A percentile compares a stretch with the other conserved stretches of the same genome.
Evolutionary conservation across 208 protist genomes (phyloP).

Genomic region (Leishmania tropica): DNA sequence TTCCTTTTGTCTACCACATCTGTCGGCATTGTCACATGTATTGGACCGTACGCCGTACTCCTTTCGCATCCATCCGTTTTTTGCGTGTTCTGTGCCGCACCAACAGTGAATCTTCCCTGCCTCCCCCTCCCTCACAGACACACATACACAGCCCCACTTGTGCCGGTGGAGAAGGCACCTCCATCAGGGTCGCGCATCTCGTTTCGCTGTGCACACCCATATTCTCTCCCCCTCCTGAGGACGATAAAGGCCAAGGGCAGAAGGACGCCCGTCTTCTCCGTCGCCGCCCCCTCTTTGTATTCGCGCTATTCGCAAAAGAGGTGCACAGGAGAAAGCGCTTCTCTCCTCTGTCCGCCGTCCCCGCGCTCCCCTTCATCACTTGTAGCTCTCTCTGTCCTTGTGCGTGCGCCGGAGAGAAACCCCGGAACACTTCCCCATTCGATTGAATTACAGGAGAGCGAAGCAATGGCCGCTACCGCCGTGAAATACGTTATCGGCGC

Average conservation of each 20-base stretch:
- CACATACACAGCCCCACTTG: not conserved
- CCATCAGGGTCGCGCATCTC: not conserved
- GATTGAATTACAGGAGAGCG: not conserved
- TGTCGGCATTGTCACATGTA: not conserved
- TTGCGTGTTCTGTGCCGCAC: not conserved
- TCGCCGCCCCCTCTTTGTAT: not conserved
- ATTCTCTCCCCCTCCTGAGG: not conserved
- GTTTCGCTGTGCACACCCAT: not conserved
- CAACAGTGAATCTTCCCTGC: not conserved
- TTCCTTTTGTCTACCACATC: not conserved
- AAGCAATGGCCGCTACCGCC: constrained; percentile 35
- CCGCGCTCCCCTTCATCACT: not conserved
- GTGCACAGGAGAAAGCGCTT: not conserved
- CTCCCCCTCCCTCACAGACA: no score
- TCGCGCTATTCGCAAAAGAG: not conserved
- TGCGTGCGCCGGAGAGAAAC: not conserved
- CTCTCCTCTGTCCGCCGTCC: not conserved
- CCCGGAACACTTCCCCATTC: not conserved
- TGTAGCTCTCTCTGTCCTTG: not conserved
- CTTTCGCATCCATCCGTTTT: not conserved
- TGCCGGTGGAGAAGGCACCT: not conserved
- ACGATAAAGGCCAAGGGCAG: not conserved
- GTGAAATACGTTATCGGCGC: constrained; percentile 51
- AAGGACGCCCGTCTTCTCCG: not conserved
- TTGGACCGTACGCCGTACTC: not conserved